Evolutionary conservation across 139 green algal species (phyloP).

Genomic region (Tetradesmus obliquus): DNA sequence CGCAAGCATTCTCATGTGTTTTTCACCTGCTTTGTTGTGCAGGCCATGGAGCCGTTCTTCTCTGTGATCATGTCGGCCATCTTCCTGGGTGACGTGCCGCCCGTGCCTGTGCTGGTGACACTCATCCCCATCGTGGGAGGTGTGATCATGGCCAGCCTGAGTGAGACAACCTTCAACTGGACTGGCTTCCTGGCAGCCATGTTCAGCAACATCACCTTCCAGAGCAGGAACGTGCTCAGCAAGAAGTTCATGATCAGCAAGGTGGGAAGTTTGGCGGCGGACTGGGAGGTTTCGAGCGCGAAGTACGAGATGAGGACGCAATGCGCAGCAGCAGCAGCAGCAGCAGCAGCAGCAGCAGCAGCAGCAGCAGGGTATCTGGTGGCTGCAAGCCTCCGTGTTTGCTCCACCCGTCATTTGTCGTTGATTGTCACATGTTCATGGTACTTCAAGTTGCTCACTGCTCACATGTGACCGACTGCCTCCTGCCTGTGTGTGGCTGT

Average conservation of each 20-base stretch:
- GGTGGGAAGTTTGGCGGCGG: background rate
- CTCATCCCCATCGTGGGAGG: conserved; percentile 92
- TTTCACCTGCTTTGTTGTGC: background rate
- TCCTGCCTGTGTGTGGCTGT: too few relatives aligned
- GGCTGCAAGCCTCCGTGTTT: too few relatives aligned
- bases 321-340: background rate
- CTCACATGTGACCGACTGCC: too few relatives aligned
- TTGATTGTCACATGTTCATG: too few relatives aligned
- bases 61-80: conserved; percentile 85
- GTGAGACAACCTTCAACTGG: conserved; percentile 91
- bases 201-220: conserved; percentile 95
- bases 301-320: too few relatives aligned
- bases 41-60: conserved; percentile 97
- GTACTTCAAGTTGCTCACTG: too few relatives aligned
- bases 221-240: conserved; percentile 96
- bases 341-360: background rate
- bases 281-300: background rate
- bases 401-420: too few relatives aligned
- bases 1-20: background rate
- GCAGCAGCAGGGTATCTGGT: background rate
- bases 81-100: conserved; percentile 85
- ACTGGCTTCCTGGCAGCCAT: conserved; percentile 88
- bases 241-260: conserved; percentile 98
- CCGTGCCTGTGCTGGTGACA: conserved; percentile 73
- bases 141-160: conserved; percentile 85